A percentile compares a stretch with the other conserved stretches of the same genome.
Evolutionary conservation across 2,329 filamentous ascomycete genomes (phyloP).

Genomic region (Penicillium olsonii): DNA sequence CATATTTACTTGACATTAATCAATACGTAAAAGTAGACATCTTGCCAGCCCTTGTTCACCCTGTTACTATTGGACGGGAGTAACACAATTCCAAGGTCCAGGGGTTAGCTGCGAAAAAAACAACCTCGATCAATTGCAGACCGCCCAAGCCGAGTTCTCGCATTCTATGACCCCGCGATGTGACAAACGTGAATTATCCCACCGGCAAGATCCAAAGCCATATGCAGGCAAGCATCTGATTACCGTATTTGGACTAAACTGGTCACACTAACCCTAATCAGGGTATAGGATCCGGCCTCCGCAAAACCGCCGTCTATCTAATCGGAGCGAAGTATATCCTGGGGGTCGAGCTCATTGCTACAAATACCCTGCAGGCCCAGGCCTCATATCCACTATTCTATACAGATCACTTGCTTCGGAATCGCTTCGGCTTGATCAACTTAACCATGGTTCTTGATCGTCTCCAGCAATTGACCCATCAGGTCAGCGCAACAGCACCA

Average conservation of each 20-base stretch:
- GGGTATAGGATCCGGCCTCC: slow-evolving; percentile 61
- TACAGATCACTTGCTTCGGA: background rate
- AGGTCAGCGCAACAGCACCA: slow-evolving; percentile 57
- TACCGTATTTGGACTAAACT: slow-evolving; percentile 16
- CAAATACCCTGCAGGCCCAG: slow-evolving; percentile 12
- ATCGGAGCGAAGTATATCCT: slow-evolving; percentile 7
- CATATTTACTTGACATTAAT: background rate
- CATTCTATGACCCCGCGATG: background rate
- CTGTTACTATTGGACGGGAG: too few relatives aligned
- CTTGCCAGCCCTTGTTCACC: background rate
- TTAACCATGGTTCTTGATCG: slow-evolving; percentile 61
- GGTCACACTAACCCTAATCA: slow-evolving; percentile 50
- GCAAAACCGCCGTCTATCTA: slow-evolving; percentile 20
- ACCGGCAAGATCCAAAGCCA: background rate
- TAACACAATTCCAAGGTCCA: too few relatives aligned
- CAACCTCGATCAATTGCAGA: too few relatives aligned
- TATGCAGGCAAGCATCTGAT: slow-evolving; percentile 21
- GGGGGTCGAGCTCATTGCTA: background rate
- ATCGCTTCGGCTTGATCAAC: background rate
- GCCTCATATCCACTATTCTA: background rate
- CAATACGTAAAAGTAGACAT: too few relatives aligned
- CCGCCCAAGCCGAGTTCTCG: background rate
- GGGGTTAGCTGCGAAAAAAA: too few relatives aligned
- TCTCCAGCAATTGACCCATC: slow-evolving; percentile 63
- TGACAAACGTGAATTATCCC: slow-evolving; percentile 3